Percentiles rank a stretch among this genome's conserved stretches.
Conservation (phyloP, 2,329 filamentous ascomycete species). For the Penicillium griseofulvum region DNA sequence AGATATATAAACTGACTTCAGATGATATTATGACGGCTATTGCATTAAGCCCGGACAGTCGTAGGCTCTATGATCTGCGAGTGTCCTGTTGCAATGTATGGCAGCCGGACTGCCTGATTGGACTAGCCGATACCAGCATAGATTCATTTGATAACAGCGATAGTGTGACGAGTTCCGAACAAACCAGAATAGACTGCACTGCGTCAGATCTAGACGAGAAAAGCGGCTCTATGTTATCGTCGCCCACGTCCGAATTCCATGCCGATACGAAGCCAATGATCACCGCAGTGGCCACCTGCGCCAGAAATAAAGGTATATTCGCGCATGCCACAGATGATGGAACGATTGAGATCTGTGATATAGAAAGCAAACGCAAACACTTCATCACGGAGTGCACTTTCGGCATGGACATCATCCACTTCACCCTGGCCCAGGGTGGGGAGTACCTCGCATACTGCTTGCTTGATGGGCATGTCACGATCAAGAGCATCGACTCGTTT, state of each 20-base stretch:
- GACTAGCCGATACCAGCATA: too few species aligned
- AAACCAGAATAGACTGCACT: neutral
- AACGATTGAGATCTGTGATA: neutral
- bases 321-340: neutral
- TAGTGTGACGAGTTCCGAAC: neutral
- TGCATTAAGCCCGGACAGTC: too few species aligned
- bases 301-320: neutral
- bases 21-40: too few species aligned
- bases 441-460: neutral
- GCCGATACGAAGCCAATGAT: too few species aligned
- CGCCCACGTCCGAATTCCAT: neutral
- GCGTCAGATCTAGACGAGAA: neutral
- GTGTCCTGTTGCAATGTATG: too few species aligned
- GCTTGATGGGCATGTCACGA: neutral
- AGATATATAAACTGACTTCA: too few species aligned
- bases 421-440: neutral
- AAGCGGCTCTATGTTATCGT: neutral
- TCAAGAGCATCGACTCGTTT: neutral
- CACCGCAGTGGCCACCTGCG: neutral
- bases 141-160: neutral
- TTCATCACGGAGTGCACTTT: neutral
- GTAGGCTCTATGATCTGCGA: too few species aligned
- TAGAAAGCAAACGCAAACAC: neutral
- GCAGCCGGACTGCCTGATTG: too few species aligned
- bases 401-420: neutral